A percentile compares a stretch with the other conserved stretches of the same genome.
These are phyloP conservation scores for Phytophthora sp. DNA, from an alignment of 352 stramenopile species.

Conservation along the genomic window DNA sequence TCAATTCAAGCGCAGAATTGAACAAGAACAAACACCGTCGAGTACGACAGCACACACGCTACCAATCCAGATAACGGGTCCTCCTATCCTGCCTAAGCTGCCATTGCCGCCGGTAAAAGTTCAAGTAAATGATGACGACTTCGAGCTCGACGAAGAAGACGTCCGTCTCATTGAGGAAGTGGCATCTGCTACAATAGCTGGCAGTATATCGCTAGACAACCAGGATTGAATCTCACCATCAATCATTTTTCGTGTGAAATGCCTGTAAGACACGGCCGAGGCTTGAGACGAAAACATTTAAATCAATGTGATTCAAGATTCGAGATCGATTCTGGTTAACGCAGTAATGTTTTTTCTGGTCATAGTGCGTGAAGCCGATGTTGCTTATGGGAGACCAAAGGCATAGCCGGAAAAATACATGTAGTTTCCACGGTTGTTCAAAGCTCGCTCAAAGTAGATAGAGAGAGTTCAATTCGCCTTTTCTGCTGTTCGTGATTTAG, in stretches of 20 bases:
- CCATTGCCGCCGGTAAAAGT: not conserved
- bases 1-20: constrained; percentile 8
- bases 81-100: constrained; percentile 4
- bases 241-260: not conserved
- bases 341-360: no score
- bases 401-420: no score
- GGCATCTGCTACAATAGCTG: constrained; percentile 7
- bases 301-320: no score
- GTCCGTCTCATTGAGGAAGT: constrained; percentile 28
- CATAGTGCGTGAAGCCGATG: no score
- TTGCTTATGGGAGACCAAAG: no score
- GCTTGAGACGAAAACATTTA: no score
- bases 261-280: no score
- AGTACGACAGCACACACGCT: not conserved
- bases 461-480: no score
- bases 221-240: not conserved
- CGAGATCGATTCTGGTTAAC: no score
- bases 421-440: no score
- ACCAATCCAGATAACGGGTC: not conserved
- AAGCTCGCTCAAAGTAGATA: no score
- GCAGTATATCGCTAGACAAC: not conserved
- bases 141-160: constrained; percentile 25
- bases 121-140: constrained; percentile 3
- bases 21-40: constrained; percentile 7
- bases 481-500: no score